Percentiles rank a stretch among this genome's conserved stretches.
phyloP scores from a whole-genome alignment of 345 rosid species.

The Eucalyptus shirleyi region DNA sequence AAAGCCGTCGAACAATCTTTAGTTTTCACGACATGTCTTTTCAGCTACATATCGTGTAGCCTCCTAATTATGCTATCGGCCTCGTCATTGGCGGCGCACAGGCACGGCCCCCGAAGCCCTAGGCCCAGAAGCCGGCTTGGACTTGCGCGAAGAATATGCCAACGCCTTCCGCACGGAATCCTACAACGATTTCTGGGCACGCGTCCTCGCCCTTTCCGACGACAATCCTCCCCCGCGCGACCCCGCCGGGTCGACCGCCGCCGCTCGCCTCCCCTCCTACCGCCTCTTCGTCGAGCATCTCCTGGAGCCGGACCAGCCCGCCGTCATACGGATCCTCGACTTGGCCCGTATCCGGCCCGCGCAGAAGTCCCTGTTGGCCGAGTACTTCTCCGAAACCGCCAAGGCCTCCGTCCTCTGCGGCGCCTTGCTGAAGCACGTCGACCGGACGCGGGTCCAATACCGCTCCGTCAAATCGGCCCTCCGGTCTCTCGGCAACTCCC shows the following conservation, averaged over 20 bases:
- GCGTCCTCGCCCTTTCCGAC: slow-evolving; percentile 14
- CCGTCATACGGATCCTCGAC: slow-evolving; percentile 18
- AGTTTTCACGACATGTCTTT: background rate
- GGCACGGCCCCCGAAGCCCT: slow-evolving; percentile 2
- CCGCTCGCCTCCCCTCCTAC: slow-evolving; percentile 68
- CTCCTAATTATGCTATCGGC: background rate
- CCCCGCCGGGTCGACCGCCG: slow-evolving; percentile 27
- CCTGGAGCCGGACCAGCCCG: slow-evolving; percentile 52
- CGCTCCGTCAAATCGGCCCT: slow-evolving; percentile 13
- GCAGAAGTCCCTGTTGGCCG: slow-evolving; percentile 19
- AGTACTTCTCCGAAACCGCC: slow-evolving; percentile 50
- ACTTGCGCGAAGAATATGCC: slow-evolving; percentile 73
- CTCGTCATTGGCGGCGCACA: background rate
- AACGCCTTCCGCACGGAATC: slow-evolving; percentile 83
- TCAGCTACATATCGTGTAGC: background rate
- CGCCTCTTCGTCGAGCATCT: slow-evolving; percentile 64
- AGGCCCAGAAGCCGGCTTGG: slow-evolving; percentile 6
- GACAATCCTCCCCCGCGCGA: slow-evolving; percentile 1
- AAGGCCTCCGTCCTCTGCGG: slow-evolving; percentile 50
- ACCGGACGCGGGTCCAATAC: slow-evolving; percentile 24
- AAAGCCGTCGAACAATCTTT: background rate
- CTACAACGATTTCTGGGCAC: slow-evolving; percentile 65
- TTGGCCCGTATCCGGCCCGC: slow-evolving; percentile 1
- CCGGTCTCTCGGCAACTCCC: background rate
- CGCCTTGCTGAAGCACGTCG: slow-evolving; percentile 32